Evolutionary conservation across 169 alveolate species (phyloP), one percentile per base, ranked within the genome.

Genomic region (Cytauxzoon felis): DNA sequence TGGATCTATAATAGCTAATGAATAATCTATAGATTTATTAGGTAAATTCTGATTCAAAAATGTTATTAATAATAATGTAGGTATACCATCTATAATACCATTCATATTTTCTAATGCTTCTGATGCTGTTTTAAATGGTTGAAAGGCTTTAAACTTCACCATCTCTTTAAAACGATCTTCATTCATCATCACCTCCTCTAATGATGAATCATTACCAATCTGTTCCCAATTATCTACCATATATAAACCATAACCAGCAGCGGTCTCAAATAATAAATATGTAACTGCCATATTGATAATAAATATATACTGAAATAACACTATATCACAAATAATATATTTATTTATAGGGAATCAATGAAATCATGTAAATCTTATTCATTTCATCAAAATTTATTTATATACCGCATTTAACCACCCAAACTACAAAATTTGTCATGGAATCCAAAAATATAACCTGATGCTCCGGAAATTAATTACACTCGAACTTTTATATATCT

Each of bases 221-320:
- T 93, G 96, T 36, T 95, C 98, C 88, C 92, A 90, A 23, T 93
- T 91, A 61, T 91, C 90, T 18, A 91, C 87, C 65, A 83, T 89
- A 78, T 91, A 92, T 33, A 95, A 89, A 40, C 95, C 92, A 63
- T 95, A 95, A 27, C 98, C 98, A 16, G 96, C 91, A 34, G 98
- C 96, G 49, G 96, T 90, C 63, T 95, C 98, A 80, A 87, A 94
- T 45, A 95, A 80, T 26, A 93, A 54, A 51, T 32, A 72, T 13
- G 82, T 72, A 30, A 52, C 52, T 5, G 66, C 47, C 82, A 72
- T 56, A 3, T 72, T 29, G 51, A 52, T 32, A 3, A 21, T 18
- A 60, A 41, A 60, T 38, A 7, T 9, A 5, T 13, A 13, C 45
- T 38, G 13, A 38, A 38, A 13, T 13, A 38, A 13, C 45, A 38